phyloP scores from a whole-genome alignment of 768 basidiomycete genomes.

The Pholiota conissans region DNA sequence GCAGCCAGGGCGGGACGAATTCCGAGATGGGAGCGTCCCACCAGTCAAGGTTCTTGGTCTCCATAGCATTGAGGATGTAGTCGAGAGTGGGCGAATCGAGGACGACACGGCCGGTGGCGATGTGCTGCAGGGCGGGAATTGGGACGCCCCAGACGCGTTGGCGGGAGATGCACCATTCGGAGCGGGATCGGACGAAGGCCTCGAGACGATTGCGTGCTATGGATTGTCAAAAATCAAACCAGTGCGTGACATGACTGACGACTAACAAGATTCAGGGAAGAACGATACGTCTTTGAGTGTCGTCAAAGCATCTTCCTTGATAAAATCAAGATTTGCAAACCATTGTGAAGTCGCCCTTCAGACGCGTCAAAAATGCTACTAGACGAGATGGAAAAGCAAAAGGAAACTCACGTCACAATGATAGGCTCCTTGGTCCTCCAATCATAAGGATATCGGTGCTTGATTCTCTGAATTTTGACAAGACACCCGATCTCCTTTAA shows the following conservation, averaged over 20 bases:
- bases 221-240: not conserved
- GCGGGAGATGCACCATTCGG: slow-evolving; percentile 99
- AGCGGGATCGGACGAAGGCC: slow-evolving; percentile 81
- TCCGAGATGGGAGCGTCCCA: slow-evolving; percentile 85
- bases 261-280: slow-evolving; percentile 70
- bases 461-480: slow-evolving; percentile 66
- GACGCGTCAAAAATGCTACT: not conserved
- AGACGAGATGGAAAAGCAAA: not conserved
- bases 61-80: slow-evolving; percentile 77
- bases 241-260: too few species aligned
- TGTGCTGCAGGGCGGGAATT: slow-evolving; percentile 83
- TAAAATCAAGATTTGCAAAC: slow-evolving; percentile 89
- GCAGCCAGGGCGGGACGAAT: slow-evolving; percentile 69
- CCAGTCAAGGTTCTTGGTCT: slow-evolving; percentile 80
- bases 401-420: slow-evolving; percentile 73
- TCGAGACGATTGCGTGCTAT: slow-evolving; percentile 87
- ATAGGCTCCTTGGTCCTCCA: slow-evolving; percentile 95
- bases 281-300: slow-evolving; percentile 74
- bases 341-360: slow-evolving; percentile 90
- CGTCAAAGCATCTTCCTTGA: slow-evolving; percentile 74
- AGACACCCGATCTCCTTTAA: slow-evolving; percentile 58
- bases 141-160: slow-evolving; percentile 98
- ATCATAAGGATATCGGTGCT: slow-evolving; percentile 93
- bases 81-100: slow-evolving; percentile 65
- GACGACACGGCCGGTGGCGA: slow-evolving; percentile 58